Base-by-base conservation (phyloP, 495 filamentous ascomycete species). In the Melanomma pulvis-pyrius region DNA sequence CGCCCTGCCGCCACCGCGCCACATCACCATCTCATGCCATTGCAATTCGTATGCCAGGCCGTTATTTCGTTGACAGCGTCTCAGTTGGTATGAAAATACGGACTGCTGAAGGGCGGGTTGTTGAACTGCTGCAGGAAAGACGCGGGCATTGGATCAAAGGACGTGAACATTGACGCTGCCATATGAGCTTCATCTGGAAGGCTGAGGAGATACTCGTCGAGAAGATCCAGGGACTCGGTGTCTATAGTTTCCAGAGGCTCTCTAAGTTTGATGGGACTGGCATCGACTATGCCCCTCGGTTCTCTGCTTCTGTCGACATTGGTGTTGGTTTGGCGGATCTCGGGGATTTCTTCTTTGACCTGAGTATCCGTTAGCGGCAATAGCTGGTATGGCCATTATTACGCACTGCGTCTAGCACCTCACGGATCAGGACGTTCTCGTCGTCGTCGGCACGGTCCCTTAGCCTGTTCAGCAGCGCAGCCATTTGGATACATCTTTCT, bases 131-230 rank as follows among this genome's bases (percentile, higher is more conserved):
- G 39, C 39, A 11, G 39, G n/a, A 44, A 44, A 44, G 39, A 15
- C 39, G 39, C 13, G 39, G 39, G 39, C 39, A 44, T 44, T 6
- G 39, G 39, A 15, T 17, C 13, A 15, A 44, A 44, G n/a, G 39
- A 44, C 39, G 39, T 44, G 17, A 44, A 44, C 39, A 44, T 44
- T 17, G 39, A 44, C 9, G 39, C 39, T n/a, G 39, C 39, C 9
- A 15, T n/a, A 44, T 44, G 39, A 15, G 4, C 39, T 11, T 44
- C 39, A 44, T 44, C 39, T 2, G 39, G 39, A 6, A 44, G 39
- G 2, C 39, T 79, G 66, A 87, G 85, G n/a, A 82, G 71, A 50
- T 89, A 86, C 67, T 67, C 65, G 36, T 68, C 59, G 22, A 63
- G 47, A 1, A 57, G 26, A 47, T 68, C 65, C 9, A 58, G 41